Percentiles rank a stretch among this genome's conserved stretches.
phyloP scores from a whole-genome alignment of 1,284 basidiomycete genomes.

The Leccinum colubrinum region DNA sequence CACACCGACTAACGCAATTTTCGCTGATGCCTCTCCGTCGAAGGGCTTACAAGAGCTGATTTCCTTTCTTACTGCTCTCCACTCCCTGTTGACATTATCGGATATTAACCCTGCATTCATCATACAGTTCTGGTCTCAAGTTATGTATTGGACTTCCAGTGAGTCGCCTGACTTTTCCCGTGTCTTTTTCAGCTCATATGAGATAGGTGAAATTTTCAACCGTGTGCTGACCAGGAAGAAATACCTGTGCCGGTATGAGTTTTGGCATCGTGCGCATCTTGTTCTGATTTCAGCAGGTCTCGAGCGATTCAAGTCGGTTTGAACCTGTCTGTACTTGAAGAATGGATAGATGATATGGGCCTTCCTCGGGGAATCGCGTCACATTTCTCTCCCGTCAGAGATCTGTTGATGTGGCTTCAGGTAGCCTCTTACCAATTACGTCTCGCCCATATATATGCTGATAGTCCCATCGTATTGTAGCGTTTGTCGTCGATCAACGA shows the following conservation, averaged over 20 bases:
- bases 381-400: slow-evolving; percentile 84
- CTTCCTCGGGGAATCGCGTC: slow-evolving; percentile 78
- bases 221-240: slow-evolving; percentile 89
- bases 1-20: slow-evolving; percentile 47
- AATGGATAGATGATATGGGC: slow-evolving; percentile 85
- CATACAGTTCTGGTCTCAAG: slow-evolving; percentile 92
- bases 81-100: slow-evolving; percentile 83
- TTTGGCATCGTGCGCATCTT: slow-evolving; percentile 2
- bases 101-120: slow-evolving; percentile 91
- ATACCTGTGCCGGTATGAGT: slow-evolving; percentile 80
- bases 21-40: slow-evolving; percentile 45
- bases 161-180: slow-evolving; percentile 27
- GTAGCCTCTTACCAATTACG: slow-evolving; percentile 38
- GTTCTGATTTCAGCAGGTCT: slow-evolving; percentile 45
- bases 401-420: slow-evolving; percentile 87
- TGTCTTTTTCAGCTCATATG: slow-evolving; percentile 12
- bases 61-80: slow-evolving; percentile 83
- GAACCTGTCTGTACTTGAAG: slow-evolving; percentile 86
- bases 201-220: slow-evolving; percentile 89
- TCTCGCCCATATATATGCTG: slow-evolving; percentile 9
- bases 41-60: slow-evolving; percentile 69
- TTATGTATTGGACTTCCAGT: slow-evolving; percentile 91
- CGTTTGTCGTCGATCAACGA: slow-evolving; percentile 84
- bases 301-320: slow-evolving; percentile 89
- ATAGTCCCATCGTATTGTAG: slow-evolving; percentile 38